These are phyloP conservation scores for Colletotrichum eleusines DNA, from an alignment of 2,329 filamentous ascomycete species.

Conservation along the genomic window DNA sequence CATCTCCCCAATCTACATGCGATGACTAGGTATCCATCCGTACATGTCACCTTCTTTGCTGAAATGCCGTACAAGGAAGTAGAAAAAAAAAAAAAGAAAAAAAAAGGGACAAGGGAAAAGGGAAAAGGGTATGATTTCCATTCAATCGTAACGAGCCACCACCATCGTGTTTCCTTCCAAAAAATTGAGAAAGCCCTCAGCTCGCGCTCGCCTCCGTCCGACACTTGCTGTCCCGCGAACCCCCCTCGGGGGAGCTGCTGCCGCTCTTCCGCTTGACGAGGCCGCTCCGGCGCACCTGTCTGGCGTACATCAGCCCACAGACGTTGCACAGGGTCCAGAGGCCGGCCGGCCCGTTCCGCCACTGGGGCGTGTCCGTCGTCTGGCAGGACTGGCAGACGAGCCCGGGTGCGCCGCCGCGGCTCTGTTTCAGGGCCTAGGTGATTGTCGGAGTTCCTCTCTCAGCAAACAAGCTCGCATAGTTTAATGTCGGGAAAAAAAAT, in stretches of 20 bases:
- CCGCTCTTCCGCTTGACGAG: neutral
- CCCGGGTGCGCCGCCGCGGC: neutral
- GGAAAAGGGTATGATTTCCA: too few species aligned
- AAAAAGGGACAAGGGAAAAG: too few species aligned
- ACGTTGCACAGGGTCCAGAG: constrained; percentile 6
- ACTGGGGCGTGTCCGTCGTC: neutral
- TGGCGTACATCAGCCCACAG: neutral
- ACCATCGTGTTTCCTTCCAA: neutral
- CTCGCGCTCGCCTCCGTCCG: neutral
- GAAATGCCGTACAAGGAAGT: neutral
- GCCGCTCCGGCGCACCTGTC: neutral
- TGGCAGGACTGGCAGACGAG: neutral
- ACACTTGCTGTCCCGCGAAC: neutral
- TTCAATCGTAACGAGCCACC: neutral
- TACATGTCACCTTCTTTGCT: neutral
- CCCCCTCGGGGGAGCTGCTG: neutral
- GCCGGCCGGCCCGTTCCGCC: constrained; percentile 4
- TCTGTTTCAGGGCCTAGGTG: neutral
- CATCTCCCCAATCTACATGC: neutral
- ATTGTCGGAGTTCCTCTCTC: too few species aligned
- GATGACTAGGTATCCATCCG: neutral
- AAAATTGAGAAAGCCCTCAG: neutral
- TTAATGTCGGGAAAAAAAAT: too few species aligned
- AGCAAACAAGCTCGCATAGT: too few species aligned
- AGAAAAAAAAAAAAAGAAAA: too few species aligned